A percentile compares a stretch with the other conserved stretches of the same genome.
Conservation (phyloP, 2,329 filamentous ascomycete species). For the Cladophialophora chaetospira region DNA sequence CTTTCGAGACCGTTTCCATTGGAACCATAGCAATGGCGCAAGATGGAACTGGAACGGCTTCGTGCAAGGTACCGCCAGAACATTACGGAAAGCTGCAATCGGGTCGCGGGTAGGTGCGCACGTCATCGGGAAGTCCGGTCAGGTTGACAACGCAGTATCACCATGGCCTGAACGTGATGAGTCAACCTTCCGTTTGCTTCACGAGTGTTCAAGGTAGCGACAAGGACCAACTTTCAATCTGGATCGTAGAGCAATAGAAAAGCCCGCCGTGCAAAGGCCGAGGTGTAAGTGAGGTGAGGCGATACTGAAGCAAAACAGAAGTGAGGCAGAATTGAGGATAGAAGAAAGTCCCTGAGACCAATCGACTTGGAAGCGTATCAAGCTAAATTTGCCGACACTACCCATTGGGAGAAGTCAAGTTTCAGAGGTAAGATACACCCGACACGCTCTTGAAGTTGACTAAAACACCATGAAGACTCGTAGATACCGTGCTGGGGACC, state of each 20-base stretch:
- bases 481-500: background rate
- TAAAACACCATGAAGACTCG: background rate
- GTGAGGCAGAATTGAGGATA: background rate
- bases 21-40: constrained; percentile 13
- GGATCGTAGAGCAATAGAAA: too few relatives aligned
- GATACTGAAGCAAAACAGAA: background rate
- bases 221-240: too few relatives aligned
- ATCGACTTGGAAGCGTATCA: background rate
- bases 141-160: constrained; percentile 15
- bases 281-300: background rate
- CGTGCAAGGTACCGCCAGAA: constrained; percentile 6
- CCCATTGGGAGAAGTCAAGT: background rate
- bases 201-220: background rate
- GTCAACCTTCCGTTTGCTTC: background rate
- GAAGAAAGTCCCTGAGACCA: background rate
- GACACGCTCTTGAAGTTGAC: background rate
- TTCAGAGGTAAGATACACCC: background rate
- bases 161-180: constrained; percentile 10
- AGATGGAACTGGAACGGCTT: constrained; percentile 8
- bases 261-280: background rate
- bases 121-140: constrained; percentile 10
- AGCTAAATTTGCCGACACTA: background rate
- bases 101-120: constrained; percentile 17
- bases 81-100: constrained; percentile 12
- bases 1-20: constrained; percentile 5